Evolutionary conservation across 148 eudicot species (phyloP), one percentile per base, ranked within the genome.

Genomic region (Cornus controversa): DNA sequence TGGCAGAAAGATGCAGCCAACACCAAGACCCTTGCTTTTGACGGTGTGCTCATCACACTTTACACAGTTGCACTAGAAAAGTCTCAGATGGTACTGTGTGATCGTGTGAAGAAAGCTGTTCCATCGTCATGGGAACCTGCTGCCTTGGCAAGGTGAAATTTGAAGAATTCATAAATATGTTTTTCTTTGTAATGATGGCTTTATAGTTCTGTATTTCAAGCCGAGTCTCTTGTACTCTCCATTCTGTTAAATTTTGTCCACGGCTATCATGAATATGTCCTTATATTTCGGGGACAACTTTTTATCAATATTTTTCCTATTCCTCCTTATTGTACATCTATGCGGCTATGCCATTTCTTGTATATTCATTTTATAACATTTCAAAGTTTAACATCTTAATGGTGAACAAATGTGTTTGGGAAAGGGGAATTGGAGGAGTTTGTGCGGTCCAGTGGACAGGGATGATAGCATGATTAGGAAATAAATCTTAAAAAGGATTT

Each of bases 41-140:
- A 96, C 86, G 98, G 98, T 66, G 90, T 96, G 70, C 89, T 92
- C 80, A 93, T 96, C 81, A 89, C 92, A 34, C 81, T 96, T 47
- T 96, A 96, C 76, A 81, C 98, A 18, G 87, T 93, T 81, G 98
- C 97, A 57, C 88, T 96, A 50, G 98, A 93, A 84, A 91, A 93
- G 77, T 83, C 91, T 87, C 99, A 93, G 68, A 80, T 93, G 90
- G 89, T 91, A 77, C 87, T 96, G 72, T 80, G 91, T 80, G 94
- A 96, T 74, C 91, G 86, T 78, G 98, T 96, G 76, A 96, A 91
- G 85, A 89, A 88, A 86, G 92, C 95, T 80, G 99, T 96, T 77
- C 99, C 99, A 22, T 86, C 98, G 36, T 78, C 97, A 77, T 96
- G 99, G 99, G 99, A 96, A 68, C 98, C 99, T 83, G 91, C 94